Percentiles rank a stretch among this genome's conserved stretches.
These are phyloP conservation scores for Haberlea rhodopensis DNA, from an alignment of 257 asterid genomes.

Conservation along the genomic window DNA sequence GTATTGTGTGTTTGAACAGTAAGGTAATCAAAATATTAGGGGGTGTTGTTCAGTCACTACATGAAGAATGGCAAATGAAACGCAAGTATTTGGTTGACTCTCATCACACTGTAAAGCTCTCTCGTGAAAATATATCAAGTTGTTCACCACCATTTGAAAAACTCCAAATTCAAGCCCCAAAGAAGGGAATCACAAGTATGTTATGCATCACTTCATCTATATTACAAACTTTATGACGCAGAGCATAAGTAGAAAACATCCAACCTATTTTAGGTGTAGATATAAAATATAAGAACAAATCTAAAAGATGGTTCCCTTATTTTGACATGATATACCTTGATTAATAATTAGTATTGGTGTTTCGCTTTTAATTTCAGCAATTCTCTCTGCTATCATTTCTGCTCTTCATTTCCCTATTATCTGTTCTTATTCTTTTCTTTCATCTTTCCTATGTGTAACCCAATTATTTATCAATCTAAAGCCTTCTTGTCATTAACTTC, in stretches of 20 bases:
- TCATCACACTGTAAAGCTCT: constrained; percentile 44
- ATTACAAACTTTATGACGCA: constrained; percentile 10
- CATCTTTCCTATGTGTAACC: not conserved
- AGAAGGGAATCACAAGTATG: constrained; percentile 27
- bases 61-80: constrained; percentile 84
- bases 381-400: constrained; percentile 13
- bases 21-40: constrained; percentile 56
- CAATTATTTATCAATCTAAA: constrained; percentile 1
- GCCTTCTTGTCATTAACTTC: constrained; percentile 14
- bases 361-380: too few relatives aligned
- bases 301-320: not conserved
- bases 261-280: not conserved
- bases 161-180: constrained; percentile 48
- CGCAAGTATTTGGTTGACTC: constrained; percentile 67
- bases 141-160: constrained; percentile 79
- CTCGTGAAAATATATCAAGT: constrained; percentile 50
- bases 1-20: constrained; percentile 65
- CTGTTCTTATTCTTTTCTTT: too few relatives aligned
- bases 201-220: constrained; percentile 12
- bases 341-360: not conserved
- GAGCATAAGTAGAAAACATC: not conserved
- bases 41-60: constrained; percentile 76
- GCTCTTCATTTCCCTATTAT: constrained; percentile 1
- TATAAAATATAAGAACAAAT: not conserved
- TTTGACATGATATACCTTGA: not conserved